These are phyloP conservation scores for Wickerhamiella musiphila DNA, from an alignment of 805 yeast genomes.

Conservation along the genomic window DNA sequence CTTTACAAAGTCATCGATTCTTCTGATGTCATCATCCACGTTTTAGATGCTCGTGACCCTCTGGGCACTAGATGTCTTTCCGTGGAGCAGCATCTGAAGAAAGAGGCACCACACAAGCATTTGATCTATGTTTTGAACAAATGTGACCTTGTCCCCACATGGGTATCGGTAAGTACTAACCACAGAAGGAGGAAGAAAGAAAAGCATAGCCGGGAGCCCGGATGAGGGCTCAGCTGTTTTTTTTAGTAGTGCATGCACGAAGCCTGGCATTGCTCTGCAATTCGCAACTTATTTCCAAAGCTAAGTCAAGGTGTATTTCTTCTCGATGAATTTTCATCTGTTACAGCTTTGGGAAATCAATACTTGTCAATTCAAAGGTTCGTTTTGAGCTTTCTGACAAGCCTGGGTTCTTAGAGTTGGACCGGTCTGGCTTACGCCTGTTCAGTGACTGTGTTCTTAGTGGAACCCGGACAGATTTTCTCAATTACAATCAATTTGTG, in stretches of 20 bases:
- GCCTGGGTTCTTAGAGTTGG: constrained; percentile 74
- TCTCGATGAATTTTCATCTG: constrained; percentile 56
- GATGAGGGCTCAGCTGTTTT: no score
- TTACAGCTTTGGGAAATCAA: constrained; percentile 94
- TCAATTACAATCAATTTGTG: no score
- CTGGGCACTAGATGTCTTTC: constrained; percentile 86
- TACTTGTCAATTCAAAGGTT: constrained; percentile 34
- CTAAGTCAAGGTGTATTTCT: constrained; percentile 28
- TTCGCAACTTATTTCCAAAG: constrained; percentile 39
- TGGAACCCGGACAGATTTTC: constrained; percentile 55
- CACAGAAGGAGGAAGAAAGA: constrained; percentile 4
- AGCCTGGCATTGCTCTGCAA: not conserved
- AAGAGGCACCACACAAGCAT: constrained; percentile 94
- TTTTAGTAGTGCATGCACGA: no score
- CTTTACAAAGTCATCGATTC: constrained; percentile 93
- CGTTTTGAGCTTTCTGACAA: constrained; percentile 32
- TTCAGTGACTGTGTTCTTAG: constrained; percentile 49
- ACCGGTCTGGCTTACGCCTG: constrained; percentile 20
- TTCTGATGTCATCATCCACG: constrained; percentile 92
- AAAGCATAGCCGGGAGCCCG: not conserved
- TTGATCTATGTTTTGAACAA: constrained; percentile 85
- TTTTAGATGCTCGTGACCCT: constrained; percentile 94
- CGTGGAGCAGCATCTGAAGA: constrained; percentile 81
- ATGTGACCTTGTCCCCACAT: constrained; percentile 96
- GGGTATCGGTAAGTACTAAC: constrained; percentile 87